Conservation (phyloP, 768 basidiomycete genomes). For the Boletus rubescentipes region DNA sequence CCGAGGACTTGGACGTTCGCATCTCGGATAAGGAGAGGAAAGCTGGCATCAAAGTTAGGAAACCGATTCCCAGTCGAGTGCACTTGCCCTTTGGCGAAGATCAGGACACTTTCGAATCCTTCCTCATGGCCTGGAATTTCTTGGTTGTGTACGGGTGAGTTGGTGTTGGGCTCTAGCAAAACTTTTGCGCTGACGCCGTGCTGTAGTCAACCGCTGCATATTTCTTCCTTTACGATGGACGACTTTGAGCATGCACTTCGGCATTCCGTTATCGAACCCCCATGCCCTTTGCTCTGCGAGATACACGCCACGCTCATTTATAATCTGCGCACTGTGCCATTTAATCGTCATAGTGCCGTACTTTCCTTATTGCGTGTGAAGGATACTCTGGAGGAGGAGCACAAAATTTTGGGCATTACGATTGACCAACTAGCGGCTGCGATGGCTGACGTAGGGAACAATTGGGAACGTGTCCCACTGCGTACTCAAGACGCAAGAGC, state of each 20-base stretch:
- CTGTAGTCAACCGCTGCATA: conserved; percentile 75
- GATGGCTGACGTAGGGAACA: conserved; percentile 81
- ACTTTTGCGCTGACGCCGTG: conserved; percentile 6
- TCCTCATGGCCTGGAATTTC: conserved; percentile 94
- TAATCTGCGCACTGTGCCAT: conserved; percentile 79
- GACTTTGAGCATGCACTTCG: conserved; percentile 88
- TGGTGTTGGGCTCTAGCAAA: background rate
- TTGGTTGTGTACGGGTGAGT: conserved; percentile 89
- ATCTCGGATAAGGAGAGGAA: conserved; percentile 82
- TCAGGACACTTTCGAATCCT: conserved; percentile 71
- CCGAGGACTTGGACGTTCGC: conserved; percentile 85
- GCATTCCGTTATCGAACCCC: conserved; percentile 66
- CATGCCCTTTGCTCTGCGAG: conserved; percentile 80
- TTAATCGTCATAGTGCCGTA: conserved; percentile 72
- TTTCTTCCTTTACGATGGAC: conserved; percentile 89
- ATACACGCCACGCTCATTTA: conserved; percentile 89
- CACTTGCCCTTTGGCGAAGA: conserved; percentile 69
- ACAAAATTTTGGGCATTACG: conserved; percentile 51
- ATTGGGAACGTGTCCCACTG: conserved; percentile 80
- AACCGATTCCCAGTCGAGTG: conserved; percentile 62
- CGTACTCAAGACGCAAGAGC: conserved; percentile 71
- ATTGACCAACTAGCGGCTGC: conserved; percentile 63
- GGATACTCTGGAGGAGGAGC: conserved; percentile 42
- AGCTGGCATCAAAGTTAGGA: conserved; percentile 64
- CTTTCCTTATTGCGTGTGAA: conserved; percentile 54